Conservation (phyloP, 371 early-diverging fungal genomes). For the Encephalitozoon intestinalis region DNA sequence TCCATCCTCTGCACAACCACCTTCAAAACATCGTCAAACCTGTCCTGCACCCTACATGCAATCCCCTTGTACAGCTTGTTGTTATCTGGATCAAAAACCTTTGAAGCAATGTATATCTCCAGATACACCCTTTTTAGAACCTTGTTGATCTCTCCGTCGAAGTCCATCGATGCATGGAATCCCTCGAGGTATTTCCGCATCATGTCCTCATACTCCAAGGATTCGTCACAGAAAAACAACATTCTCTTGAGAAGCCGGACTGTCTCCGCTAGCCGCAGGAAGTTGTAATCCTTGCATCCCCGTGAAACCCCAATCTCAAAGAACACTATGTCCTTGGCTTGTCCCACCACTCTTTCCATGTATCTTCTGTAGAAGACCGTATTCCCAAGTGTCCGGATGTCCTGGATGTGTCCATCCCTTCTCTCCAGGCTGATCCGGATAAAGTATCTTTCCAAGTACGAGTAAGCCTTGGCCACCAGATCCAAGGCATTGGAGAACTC, state of each 20-base stretch:
- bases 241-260: slow-evolving; percentile 2
- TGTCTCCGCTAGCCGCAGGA: background rate
- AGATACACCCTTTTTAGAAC: slow-evolving; percentile 23
- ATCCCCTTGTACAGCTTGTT: slow-evolving; percentile 4
- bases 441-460: slow-evolving; percentile 42
- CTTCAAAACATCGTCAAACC: background rate
- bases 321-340: slow-evolving; percentile 23
- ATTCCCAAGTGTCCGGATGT: slow-evolving; percentile 22
- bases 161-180: background rate
- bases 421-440: slow-evolving; percentile 18
- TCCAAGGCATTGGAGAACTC: background rate
- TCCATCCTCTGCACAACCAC: background rate
- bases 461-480: slow-evolving; percentile 13
- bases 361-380: slow-evolving; percentile 29
- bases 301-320: slow-evolving; percentile 24
- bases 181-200: slow-evolving; percentile 12
- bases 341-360: slow-evolving; percentile 22
- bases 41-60: background rate
- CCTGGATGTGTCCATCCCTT: slow-evolving; percentile 1
- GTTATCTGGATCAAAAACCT: slow-evolving; percentile 20
- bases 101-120: slow-evolving; percentile 20
- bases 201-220: slow-evolving; percentile 5
- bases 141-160: slow-evolving; percentile 5
- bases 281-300: background rate
- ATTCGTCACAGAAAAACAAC: slow-evolving; percentile 9